A percentile compares a stretch with the other conserved stretches of the same genome.
These are phyloP conservation scores for Cercophora newfieldiana DNA, from an alignment of 495 filamentous ascomycete species.

Conservation along the genomic window DNA sequence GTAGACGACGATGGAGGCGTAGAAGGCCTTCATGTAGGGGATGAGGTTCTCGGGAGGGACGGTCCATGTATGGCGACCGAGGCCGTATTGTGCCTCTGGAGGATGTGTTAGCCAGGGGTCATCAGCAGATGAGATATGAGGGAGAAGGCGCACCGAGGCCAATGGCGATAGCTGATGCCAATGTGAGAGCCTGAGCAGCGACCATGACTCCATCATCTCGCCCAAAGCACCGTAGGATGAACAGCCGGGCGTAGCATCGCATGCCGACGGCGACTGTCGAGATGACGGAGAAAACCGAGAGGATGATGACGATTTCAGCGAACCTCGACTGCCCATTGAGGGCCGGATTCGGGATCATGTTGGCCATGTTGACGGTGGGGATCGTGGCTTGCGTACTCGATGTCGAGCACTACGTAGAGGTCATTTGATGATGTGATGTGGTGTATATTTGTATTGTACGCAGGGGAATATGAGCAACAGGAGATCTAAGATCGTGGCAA, in stretches of 20 bases:
- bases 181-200: conserved; percentile 16
- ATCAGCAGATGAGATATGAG: neutral
- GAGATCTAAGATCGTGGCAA: neutral
- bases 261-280: conserved; percentile 7
- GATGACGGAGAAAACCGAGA: conserved; percentile 7
- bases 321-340: conserved; percentile 7
- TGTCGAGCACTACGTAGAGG: neutral
- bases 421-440: neutral
- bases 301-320: conserved; percentile 11
- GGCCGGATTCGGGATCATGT: neutral
- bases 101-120: neutral
- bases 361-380: conserved; percentile 2
- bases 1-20: conserved; percentile 37
- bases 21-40: conserved; percentile 31
- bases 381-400: neutral
- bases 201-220: conserved; percentile 19
- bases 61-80: conserved; percentile 39
- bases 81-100: conserved; percentile 27
- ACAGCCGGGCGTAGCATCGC: conserved; percentile 14
- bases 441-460: neutral
- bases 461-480: neutral
- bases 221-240: conserved; percentile 15
- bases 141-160: conserved; percentile 22
- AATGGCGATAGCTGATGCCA: conserved; percentile 26
- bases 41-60: conserved; percentile 12